Evolutionary conservation across 495 filamentous ascomycete genomes (phyloP), one percentile per base, ranked within the genome.

Genomic region (Neurospora pannonica): DNA sequence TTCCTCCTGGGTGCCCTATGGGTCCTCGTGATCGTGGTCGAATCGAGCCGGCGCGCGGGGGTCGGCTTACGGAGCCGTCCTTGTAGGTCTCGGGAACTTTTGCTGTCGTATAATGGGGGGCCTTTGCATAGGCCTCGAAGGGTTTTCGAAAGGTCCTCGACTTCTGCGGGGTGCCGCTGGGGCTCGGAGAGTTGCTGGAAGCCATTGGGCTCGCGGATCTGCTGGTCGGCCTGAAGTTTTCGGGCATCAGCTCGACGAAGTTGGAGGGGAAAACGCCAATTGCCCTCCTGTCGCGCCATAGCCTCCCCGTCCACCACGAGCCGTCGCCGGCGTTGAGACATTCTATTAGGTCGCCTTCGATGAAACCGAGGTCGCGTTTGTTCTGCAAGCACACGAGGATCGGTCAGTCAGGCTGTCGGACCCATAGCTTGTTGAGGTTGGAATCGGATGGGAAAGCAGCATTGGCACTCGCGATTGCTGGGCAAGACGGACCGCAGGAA

Each of bases 261-360:
- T 99, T 99, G 60, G 95, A 98, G 3, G 96, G 96, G 78, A 99
- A 99, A 28, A 96, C 83, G 67, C 96, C 96, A 76, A 97, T 89
- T 77, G 94, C 94, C 74, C 93, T 88, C 80, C 91, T 90, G 81
- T 98, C 96, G 73, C 97, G 89, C 76, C 89, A 90, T 79, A 98
- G 80, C 70, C 95, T 90, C 36, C 96, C 96, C 84, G 93, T 97
- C 96, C 96, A 99, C 97, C 96, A 99, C 71, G 92, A 92, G 37
- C 97, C 97, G 83, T 99, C 96, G 71, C 96, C 96, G 3, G 96
- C 96, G 82, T 98, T 99, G 24, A 99, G 86, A 80, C 94, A 97
- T 88, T 99, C 96, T 79, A 99, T 99, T 74, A 98, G 84, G 83
- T 99, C 96, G 62, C 97, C 96, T 81, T 99, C 97, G 75, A 98